Percentiles rank a stretch among this genome's conserved stretches.
Evolutionary conservation across 2,329 filamentous ascomycete genomes (phyloP).

Genomic region (Penicillium sp.): DNA sequence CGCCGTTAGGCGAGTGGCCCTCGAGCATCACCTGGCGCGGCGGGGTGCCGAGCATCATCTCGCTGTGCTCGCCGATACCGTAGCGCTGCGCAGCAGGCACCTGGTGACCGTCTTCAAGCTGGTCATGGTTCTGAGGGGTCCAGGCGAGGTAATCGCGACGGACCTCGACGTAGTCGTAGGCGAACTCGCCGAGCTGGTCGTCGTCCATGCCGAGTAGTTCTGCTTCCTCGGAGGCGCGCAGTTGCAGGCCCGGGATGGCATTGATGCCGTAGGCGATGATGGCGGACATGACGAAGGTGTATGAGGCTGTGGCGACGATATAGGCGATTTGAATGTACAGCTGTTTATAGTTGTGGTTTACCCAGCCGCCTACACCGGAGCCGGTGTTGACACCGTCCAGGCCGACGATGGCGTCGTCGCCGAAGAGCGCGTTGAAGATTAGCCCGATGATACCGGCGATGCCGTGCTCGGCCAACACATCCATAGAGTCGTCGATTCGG

Average conservation of each 20-base stretch:
- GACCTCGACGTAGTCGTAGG: constrained; percentile 52
- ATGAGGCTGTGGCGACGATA: constrained; percentile 60
- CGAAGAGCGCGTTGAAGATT: constrained; percentile 72
- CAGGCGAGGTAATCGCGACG: constrained; percentile 50
- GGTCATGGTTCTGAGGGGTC: constrained; percentile 46
- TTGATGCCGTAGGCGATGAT: constrained; percentile 68
- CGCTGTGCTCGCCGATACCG: constrained; percentile 57
- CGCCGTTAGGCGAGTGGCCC: constrained; percentile 24
- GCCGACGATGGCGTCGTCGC: constrained; percentile 67
- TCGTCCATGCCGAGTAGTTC: constrained; percentile 63
- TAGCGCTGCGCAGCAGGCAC: constrained; percentile 59
- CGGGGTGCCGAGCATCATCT: constrained; percentile 58
- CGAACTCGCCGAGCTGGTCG: constrained; percentile 51
- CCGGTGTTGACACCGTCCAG: constrained; percentile 63
- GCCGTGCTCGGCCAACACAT: constrained; percentile 87
- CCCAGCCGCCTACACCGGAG: constrained; percentile 58
- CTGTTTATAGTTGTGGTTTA: constrained; percentile 67
- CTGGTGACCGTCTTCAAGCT: constrained; percentile 48
- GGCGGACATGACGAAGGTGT: constrained; percentile 65
- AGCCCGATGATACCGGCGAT: constrained; percentile 79
- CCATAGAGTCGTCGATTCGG: constrained; percentile 79
- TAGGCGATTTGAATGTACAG: constrained; percentile 69
- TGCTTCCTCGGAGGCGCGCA: constrained; percentile 63
- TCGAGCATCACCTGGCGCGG: constrained; percentile 30
- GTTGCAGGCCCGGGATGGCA: constrained; percentile 65